Percentiles rank a stretch among this genome's conserved stretches.
These are phyloP conservation scores for Leccinum subtestaceum DNA, from an alignment of 768 basidiomycete genomes.

Conservation along the genomic window DNA sequence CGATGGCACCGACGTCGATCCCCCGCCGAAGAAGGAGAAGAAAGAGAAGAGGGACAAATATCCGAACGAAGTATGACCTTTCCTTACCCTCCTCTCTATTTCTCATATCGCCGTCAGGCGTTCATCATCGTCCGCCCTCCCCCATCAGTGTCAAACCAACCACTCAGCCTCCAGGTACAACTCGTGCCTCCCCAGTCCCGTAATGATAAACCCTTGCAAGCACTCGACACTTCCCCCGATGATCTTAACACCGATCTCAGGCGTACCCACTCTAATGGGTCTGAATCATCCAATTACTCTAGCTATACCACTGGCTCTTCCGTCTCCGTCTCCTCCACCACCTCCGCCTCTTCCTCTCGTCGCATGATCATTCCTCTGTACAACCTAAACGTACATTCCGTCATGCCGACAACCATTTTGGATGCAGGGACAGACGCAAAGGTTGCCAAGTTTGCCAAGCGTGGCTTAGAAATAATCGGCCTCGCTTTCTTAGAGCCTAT, in stretches of 20 bases:
- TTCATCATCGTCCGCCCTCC: conserved; percentile 93
- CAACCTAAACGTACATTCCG: conserved; percentile 85
- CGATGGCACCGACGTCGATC: conserved; percentile 23
- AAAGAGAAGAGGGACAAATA: conserved; percentile 37
- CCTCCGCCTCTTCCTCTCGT: conserved; percentile 48
- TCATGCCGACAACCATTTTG: conserved; percentile 80
- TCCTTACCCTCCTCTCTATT: conserved; percentile 4
- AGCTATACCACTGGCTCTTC: conserved; percentile 47
- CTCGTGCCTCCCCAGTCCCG: conserved; percentile 65
- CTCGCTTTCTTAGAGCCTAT: conserved; percentile 78
- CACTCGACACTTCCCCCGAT: conserved; percentile 41
- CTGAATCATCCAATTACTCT: conserved; percentile 48
- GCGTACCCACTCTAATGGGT: conserved; percentile 43
- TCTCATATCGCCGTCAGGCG: conserved; percentile 47
- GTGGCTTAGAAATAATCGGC: conserved; percentile 75
- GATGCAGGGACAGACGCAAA: conserved; percentile 89
- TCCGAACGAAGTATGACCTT: conserved; percentile 45
- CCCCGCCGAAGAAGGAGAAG: conserved; percentile 44
- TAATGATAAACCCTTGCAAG: conserved; percentile 41
- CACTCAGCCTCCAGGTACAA: conserved; percentile 89
- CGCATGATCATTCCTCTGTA: conserved; percentile 83
- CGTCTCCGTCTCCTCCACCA: conserved; percentile 42
- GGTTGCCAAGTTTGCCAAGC: conserved; percentile 71
- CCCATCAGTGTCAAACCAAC: conserved; percentile 79
- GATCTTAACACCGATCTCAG: conserved; percentile 27